phyloP scores from a whole-genome alignment of 2,329 filamentous ascomycete species.

The Spiromastix sp. region DNA sequence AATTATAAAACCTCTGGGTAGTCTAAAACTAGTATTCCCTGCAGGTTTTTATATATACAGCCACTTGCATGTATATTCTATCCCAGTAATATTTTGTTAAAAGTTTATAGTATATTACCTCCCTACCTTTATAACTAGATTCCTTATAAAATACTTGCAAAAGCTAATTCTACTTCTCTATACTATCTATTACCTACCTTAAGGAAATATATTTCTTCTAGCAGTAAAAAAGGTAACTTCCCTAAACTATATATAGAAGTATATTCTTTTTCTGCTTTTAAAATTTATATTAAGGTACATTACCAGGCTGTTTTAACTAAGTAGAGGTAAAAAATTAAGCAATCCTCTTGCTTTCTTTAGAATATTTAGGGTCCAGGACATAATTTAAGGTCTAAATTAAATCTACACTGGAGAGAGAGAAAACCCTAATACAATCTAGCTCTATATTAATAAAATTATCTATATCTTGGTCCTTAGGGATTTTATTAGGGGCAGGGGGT shows the following conservation, averaged over 20 bases:
- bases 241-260: not conserved
- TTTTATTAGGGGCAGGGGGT: not conserved
- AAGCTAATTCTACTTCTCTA: not conserved
- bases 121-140: not conserved
- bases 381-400: not conserved
- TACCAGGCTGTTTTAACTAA: not conserved
- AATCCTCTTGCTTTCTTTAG: not conserved
- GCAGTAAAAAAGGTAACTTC: too few species aligned
- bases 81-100: not conserved
- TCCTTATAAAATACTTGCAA: not conserved
- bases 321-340: not conserved
- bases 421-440: not conserved
- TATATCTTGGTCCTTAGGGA: not conserved
- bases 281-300: not conserved
- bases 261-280: not conserved
- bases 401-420: not conserved
- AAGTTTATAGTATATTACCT: not conserved
- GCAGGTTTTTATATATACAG: not conserved
- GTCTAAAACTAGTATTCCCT: not conserved
- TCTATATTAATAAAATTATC: not conserved
- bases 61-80: not conserved
- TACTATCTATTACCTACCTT: not conserved
- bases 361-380: not conserved
- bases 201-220: not conserved
- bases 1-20: not conserved